Percentiles rank a stretch among this genome's conserved stretches.
These are phyloP conservation scores for Lecanosticta acicola DNA, from an alignment of 2,329 filamentous ascomycete species.

Conservation along the genomic window DNA sequence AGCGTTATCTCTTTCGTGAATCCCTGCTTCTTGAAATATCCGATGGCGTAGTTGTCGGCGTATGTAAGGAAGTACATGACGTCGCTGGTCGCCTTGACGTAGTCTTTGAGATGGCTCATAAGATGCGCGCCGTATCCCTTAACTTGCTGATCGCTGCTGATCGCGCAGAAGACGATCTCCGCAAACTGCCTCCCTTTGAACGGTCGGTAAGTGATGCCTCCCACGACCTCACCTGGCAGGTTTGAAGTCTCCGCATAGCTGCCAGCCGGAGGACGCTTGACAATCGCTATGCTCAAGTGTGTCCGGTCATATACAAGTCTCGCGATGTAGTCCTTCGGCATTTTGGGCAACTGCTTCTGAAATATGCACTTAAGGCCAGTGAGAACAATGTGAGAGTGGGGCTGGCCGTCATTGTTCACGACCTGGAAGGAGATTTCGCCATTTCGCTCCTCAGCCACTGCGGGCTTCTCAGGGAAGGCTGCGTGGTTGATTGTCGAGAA, in stretches of 20 bases:
- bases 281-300: conserved; percentile 92
- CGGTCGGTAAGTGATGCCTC: conserved; percentile 91
- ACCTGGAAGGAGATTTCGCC: conserved; percentile 96
- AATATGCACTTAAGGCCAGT: conserved; percentile 97
- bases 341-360: conserved; percentile 96
- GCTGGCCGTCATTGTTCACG: conserved; percentile 89
- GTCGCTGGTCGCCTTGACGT: conserved; percentile 91
- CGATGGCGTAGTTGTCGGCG: conserved; percentile 97
- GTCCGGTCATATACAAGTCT: conserved; percentile 95
- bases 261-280: conserved; percentile 73
- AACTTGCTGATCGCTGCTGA: conserved; percentile 95
- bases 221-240: conserved; percentile 40
- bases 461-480: conserved; percentile 88
- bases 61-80: conserved; percentile 99
- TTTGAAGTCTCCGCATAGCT: conserved; percentile 26
- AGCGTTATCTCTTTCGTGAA: conserved; percentile 98
- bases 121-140: conserved; percentile 97
- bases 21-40: conserved; percentile 98
- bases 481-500: conserved; percentile 35
- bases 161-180: conserved; percentile 97
- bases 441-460: conserved; percentile 86
- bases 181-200: conserved; percentile 91
- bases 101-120: conserved; percentile 97
- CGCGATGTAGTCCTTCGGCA: conserved; percentile 99
- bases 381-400: conserved; percentile 86